Percentiles rank a stretch among this genome's conserved stretches.
These are phyloP conservation scores for Mycena filopes DNA, from an alignment of 768 basidiomycete genomes.

Conservation along the genomic window DNA sequence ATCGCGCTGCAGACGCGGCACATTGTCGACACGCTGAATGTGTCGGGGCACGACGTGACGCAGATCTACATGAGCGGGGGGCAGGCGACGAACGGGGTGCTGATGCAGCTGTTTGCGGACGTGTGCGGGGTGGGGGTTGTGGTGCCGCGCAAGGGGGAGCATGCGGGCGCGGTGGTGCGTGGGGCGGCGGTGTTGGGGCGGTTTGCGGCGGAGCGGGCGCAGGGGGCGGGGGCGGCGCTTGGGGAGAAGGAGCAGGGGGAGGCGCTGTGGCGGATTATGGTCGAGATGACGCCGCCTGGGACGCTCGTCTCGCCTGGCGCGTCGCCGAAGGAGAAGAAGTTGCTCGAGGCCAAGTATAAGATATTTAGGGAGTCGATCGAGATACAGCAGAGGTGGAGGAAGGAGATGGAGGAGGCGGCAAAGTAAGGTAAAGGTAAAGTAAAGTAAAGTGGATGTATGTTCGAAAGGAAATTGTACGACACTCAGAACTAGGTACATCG, in stretches of 20 bases:
- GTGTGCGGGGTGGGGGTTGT: slow-evolving; percentile 86
- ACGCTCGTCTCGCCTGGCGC: slow-evolving; percentile 74
- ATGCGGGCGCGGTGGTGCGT: slow-evolving; percentile 85
- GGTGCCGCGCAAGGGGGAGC: slow-evolving; percentile 68
- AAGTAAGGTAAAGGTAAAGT: slow-evolving; percentile 7
- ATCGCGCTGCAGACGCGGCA: slow-evolving; percentile 95
- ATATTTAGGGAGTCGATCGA: slow-evolving; percentile 92
- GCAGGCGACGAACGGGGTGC: slow-evolving; percentile 87
- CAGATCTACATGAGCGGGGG: slow-evolving; percentile 94
- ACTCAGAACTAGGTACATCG: no score
- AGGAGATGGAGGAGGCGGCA: slow-evolving; percentile 73
- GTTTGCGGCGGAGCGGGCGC: slow-evolving; percentile 74
- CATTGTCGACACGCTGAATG: slow-evolving; percentile 92
- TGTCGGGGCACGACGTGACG: slow-evolving; percentile 81
- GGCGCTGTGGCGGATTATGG: slow-evolving; percentile 93
- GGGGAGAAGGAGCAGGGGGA: slow-evolving; percentile 63
- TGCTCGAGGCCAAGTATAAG: slow-evolving; percentile 92
- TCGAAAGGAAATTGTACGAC: no score
- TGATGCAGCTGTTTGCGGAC: slow-evolving; percentile 93
- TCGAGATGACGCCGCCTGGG: slow-evolving; percentile 92
- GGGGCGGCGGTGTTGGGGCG: slow-evolving; percentile 95
- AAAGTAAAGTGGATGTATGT: no score
- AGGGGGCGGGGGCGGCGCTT: slow-evolving; percentile 40
- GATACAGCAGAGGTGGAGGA: slow-evolving; percentile 89
- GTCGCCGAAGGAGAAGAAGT: slow-evolving; percentile 69